These are phyloP conservation scores for Mycena rebaudengoi DNA, from an alignment of 768 basidiomycete species.

Conservation along the genomic window DNA sequence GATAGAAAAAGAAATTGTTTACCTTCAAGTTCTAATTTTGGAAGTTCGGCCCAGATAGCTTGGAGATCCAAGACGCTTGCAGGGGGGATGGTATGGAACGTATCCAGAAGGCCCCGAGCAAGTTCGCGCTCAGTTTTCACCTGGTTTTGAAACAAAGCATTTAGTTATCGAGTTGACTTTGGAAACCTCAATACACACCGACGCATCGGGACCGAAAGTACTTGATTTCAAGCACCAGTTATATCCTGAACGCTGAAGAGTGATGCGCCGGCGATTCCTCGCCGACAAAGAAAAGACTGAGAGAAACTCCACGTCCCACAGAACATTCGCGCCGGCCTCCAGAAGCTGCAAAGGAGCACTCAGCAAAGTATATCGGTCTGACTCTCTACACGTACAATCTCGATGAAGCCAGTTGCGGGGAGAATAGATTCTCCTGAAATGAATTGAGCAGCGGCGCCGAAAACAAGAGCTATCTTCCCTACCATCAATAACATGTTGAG, in stretches of 20 bases:
- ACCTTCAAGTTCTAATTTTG: no score
- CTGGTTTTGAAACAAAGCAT: no score
- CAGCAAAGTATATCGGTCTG: background rate
- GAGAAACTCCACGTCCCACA: constrained; percentile 9
- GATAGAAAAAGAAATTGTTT: background rate
- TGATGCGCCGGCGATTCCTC: background rate
- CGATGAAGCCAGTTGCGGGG: background rate
- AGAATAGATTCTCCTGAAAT: background rate
- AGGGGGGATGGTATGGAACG: no score
- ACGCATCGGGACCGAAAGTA: no score
- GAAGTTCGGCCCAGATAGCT: no score
- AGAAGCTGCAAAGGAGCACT: background rate
- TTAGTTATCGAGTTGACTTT: no score
- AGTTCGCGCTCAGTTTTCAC: background rate
- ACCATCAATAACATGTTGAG: constrained; percentile 5
- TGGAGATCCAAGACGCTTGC: no score
- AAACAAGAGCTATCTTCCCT: background rate
- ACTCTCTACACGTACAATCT: background rate
- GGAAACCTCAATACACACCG: no score
- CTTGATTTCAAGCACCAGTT: background rate
- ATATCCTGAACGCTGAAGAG: background rate
- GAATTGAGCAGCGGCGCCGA: background rate
- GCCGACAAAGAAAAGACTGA: background rate
- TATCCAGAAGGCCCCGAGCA: no score
- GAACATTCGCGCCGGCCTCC: background rate